Conservation (phyloP, 441 rosid species). For the Theobroma grandiflorum region DNA sequence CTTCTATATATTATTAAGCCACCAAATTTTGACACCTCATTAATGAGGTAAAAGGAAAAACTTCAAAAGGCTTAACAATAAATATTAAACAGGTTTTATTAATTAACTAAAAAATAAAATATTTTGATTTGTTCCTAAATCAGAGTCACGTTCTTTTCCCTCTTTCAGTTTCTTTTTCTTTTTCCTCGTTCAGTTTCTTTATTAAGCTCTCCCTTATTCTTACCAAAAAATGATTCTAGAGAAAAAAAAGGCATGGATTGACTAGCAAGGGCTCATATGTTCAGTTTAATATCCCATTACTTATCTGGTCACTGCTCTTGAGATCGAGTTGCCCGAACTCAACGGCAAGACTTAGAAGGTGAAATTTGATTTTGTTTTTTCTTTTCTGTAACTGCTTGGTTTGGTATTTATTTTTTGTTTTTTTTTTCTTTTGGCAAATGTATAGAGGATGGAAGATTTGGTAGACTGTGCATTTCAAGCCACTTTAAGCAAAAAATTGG, state of each 20-base stretch:
- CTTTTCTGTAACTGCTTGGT: not conserved
- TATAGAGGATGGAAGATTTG: slow-evolving; percentile 99
- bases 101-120: too few relatives aligned
- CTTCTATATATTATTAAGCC: too few relatives aligned
- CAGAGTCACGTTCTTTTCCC: too few relatives aligned
- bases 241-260: slow-evolving; percentile 15
- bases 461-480: slow-evolving; percentile 95
- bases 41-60: too few relatives aligned
- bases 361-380: not conserved
- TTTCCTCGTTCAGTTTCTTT: too few relatives aligned
- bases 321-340: slow-evolving; percentile 85
- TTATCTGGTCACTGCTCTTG: slow-evolving; percentile 91
- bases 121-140: too few relatives aligned
- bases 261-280: slow-evolving; percentile 97
- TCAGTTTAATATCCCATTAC: slow-evolving; percentile 89
- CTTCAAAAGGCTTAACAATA: too few relatives aligned
- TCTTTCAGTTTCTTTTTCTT: too few relatives aligned
- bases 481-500: slow-evolving; percentile 98
- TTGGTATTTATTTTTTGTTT: not conserved
- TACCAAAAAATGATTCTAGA: too few relatives aligned
- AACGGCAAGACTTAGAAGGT: slow-evolving; percentile 98
- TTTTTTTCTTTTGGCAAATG: slow-evolving; percentile 62
- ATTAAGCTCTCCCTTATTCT: too few relatives aligned
- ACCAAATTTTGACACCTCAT: too few relatives aligned
- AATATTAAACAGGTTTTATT: too few relatives aligned